Conservation (phyloP, 1,139 yeast species). For the Eremothecium cymbalariae region DNA sequence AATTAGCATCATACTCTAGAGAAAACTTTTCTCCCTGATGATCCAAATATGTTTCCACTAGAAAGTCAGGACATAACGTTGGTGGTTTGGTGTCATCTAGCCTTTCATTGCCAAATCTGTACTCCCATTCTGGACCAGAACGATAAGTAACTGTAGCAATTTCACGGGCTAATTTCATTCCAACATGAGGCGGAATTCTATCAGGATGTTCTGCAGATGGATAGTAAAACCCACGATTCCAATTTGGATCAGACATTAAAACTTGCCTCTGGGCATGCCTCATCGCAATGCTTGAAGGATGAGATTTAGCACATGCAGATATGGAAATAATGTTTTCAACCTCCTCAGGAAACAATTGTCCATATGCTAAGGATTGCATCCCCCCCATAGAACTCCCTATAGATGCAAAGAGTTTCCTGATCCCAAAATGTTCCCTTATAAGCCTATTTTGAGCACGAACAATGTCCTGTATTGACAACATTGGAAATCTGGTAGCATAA, state of each 20-base stretch:
- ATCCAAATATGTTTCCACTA: constrained; percentile 85
- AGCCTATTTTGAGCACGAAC: constrained; percentile 77
- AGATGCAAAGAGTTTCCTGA: constrained; percentile 60
- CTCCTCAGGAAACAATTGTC: constrained; percentile 69
- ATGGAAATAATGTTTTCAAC: constrained; percentile 69
- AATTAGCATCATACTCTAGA: constrained; percentile 83
- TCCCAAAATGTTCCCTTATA: constrained; percentile 52
- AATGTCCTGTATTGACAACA: constrained; percentile 81
- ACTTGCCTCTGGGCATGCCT: constrained; percentile 91
- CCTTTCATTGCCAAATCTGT: constrained; percentile 79
- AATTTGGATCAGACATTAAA: constrained; percentile 86
- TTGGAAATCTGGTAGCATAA: constrained; percentile 85
- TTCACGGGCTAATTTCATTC: constrained; percentile 90
- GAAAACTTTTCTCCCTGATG: constrained; percentile 95
- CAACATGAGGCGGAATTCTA: constrained; percentile 78
- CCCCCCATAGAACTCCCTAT: constrained; percentile 97
- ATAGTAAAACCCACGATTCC: constrained; percentile 89
- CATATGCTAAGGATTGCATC: constrained; percentile 88
- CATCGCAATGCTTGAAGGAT: constrained; percentile 89
- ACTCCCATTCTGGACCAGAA: constrained; percentile 97
- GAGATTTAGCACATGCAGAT: constrained; percentile 89
- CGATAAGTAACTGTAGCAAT: constrained; percentile 91
- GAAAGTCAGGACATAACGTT: constrained; percentile 85
- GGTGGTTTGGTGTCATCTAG: constrained; percentile 75
- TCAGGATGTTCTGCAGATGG: constrained; percentile 32